Base-by-base conservation (phyloP, 1,284 basidiomycete species). In the Mycosarcoma mackinlayi region DNA sequence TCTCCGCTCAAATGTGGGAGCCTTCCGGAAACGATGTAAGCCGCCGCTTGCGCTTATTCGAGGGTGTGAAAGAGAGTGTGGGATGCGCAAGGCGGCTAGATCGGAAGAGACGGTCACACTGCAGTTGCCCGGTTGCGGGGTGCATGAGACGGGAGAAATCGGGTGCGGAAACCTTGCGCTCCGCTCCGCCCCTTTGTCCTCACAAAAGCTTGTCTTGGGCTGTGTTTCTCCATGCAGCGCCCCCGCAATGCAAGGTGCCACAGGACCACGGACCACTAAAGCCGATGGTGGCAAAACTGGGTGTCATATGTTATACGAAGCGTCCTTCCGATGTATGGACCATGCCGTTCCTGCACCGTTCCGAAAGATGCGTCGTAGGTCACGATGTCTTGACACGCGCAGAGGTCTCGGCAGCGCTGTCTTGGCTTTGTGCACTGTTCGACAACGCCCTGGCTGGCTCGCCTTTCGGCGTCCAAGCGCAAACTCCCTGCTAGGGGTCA, bases 101-200 rank as follows among this genome's bases (percentile, higher is more conserved):
- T 42, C 19, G 46, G 34, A 11, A 23, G 10, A 25, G 9, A 31
- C 45, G 10, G 7, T 21, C 37, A 37, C 49, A 33, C 27, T 46
- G 37, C 46, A 40, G 42, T 21, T 34, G n/a, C 35, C 33, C 42
- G 38, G 31, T 51, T 25, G 56, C 51, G 56, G 51, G 51, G 52
- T 65, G 62, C 62, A 65, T 65, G 56, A 46, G 21, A 27, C 56
- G 62, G 62, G 27, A 55, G 56, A 65, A 65, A 59, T 50, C 52
- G 56, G 62, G 41, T 62, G 59, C 41, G 18, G 7, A 10, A 19
- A 38, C 37, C 37, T 21, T 38, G 37, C 27, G 18, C 19, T 23
- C 40, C 21, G 41, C 52, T 55, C 47, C 47, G 41, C 28, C 11
- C 19, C 14, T 9, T 11, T 16, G 16, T 19, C 3, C 23, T 28